Evolutionary conservation across 2,329 filamentous ascomycete species (phyloP), one percentile per base, ranked within the genome.

Genomic region (Arthrocladium fulminans): DNA sequence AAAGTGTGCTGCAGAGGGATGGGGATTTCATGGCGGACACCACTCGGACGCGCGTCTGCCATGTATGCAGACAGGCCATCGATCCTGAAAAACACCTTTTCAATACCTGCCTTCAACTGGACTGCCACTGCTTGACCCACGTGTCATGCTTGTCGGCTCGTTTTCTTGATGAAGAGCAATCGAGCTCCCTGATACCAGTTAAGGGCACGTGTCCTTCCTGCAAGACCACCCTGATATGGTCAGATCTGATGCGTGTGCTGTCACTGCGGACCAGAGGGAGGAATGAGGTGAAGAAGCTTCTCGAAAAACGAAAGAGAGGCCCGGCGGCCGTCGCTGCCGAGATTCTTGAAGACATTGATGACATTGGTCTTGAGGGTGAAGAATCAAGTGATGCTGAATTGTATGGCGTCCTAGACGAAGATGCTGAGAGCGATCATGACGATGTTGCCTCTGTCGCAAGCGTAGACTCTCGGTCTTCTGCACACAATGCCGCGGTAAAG

Each of bases 221-320:
- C 61, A 66, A 73, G 1, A 70, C 71, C 0, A 65, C 71, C 3
- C 67, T 88, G 1, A 63, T 72, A 44, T 97, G 90, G 90, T 72
- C 74, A 0, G 77, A 84, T 41, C 78, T 96, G 67, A 84, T 94
- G 69, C 89, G 81, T 61, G 89, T 94, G 62, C 66, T 94, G 57
- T 92, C 77, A 44, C 67, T 95, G 42, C 76, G 90, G 25, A 71
- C 79, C 29, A 76, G 86, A 20, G 88, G 84, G 0, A 66, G 74
- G 47, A 83, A 84, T 49, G 83, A 88, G 55, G 69, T 89, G 1
- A 76, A 81, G 34, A 80, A 80, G 55, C 59, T 95, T 22, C 72
- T 88, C 57, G 86, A 79, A 62, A 67, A 68, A 50, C 71, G 67
- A 51, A 67, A 64, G n/a, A 60, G 54, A 20, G 51, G 53, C 12